Evolutionary conservation across 2,329 filamentous ascomycete genomes (phyloP).

Genomic region (Pseudocercospora cruenta): DNA sequence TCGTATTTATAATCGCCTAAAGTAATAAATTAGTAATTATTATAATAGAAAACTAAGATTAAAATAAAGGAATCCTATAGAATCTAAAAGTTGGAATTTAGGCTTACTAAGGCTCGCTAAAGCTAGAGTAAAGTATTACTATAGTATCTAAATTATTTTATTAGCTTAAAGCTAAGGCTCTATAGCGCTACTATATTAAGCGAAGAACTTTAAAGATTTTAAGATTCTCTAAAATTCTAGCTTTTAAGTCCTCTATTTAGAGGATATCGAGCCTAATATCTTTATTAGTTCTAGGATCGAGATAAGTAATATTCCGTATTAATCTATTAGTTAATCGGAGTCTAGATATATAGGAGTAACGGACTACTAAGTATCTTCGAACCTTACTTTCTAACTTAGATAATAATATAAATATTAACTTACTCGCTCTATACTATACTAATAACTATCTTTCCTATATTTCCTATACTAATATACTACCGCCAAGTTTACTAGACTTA

Average conservation of each 20-base stretch:
- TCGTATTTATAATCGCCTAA: background rate
- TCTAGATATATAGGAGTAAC: background rate
- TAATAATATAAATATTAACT: background rate
- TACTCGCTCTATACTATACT: background rate
- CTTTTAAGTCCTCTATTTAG: background rate
- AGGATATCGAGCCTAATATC: background rate
- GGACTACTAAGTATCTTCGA: background rate
- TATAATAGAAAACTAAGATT: background rate
- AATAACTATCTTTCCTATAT: background rate
- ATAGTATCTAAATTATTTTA: too few species aligned
- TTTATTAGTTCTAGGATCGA: background rate
- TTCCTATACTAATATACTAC: background rate
- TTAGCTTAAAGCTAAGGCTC: too few species aligned
- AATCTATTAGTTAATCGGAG: background rate
- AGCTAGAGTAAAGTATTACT: background rate
- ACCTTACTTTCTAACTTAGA: background rate
- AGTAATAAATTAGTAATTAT: background rate
- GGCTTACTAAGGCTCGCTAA: background rate
- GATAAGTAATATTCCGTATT: background rate
- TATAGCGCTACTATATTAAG: background rate
- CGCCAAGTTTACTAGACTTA: background rate
- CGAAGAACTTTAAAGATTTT: background rate
- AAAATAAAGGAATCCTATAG: background rate
- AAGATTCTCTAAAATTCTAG: background rate
- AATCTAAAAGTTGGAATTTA: background rate